phyloP scores from a whole-genome alignment of 1,284 basidiomycete genomes.

The Sanghuangporus weigelae region DNA sequence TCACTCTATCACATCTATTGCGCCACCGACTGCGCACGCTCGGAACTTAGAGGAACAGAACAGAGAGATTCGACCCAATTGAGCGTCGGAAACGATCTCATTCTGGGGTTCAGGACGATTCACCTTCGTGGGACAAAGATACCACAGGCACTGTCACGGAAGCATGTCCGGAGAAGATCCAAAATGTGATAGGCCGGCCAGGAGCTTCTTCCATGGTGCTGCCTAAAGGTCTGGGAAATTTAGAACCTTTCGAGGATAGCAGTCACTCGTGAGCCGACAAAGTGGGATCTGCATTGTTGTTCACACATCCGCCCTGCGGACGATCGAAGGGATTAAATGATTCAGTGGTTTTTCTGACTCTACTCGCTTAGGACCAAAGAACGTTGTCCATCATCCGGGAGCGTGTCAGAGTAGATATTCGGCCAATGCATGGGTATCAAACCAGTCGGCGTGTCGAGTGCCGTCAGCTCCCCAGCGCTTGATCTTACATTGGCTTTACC shows the following conservation, averaged over 20 bases:
- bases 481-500: not conserved
- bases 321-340: not conserved
- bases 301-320: not conserved
- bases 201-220: too few species aligned
- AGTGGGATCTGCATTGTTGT: not conserved
- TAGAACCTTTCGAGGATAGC: too few species aligned
- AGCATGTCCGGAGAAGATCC: too few species aligned
- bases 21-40: not conserved
- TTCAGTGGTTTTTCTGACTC: not conserved
- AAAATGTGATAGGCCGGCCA: too few species aligned
- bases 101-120: not conserved
- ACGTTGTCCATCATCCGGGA: too few species aligned
- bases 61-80: not conserved
- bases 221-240: too few species aligned
- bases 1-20: too few species aligned
- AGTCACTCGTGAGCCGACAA: too few species aligned
- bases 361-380: not conserved
- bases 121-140: not conserved
- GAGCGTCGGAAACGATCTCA: not conserved
- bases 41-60: not conserved
- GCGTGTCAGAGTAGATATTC: too few species aligned
- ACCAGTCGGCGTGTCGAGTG: not conserved
- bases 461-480: not conserved
- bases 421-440: not conserved
- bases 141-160: not conserved